A percentile compares a stretch with the other conserved stretches of the same genome.
Conservation (phyloP, 2,329 filamentous ascomycete genomes). For the Pyrenophora seminiperda region DNA sequence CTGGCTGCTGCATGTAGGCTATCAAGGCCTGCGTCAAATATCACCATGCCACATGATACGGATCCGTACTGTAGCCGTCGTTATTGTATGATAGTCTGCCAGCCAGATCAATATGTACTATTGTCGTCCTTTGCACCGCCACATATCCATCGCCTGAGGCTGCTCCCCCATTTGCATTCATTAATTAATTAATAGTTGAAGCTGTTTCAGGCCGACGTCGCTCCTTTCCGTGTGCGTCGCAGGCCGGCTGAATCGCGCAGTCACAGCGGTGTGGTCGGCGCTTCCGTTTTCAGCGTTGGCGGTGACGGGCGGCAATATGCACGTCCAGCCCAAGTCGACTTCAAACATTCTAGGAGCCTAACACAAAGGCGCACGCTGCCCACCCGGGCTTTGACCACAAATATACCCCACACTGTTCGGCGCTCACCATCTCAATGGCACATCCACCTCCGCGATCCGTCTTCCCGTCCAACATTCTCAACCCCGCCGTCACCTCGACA, state of each 20-base stretch:
- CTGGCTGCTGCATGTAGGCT: conserved; percentile 3
- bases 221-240: conserved; percentile 3
- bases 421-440: conserved; percentile 37
- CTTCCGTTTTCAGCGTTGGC: conserved; percentile 17
- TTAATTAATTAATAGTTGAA: neutral
- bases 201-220: neutral
- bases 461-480: conserved; percentile 27
- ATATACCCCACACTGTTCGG: conserved; percentile 14
- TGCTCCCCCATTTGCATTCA: neutral
- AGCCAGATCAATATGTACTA: too few relatives aligned
- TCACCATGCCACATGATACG: conserved; percentile 1
- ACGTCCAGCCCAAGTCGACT: conserved; percentile 20
- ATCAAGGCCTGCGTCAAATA: conserved; percentile 2
- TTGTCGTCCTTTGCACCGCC: neutral
- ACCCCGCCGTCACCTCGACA: conserved; percentile 39
- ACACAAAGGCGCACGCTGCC: conserved; percentile 27
- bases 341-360: conserved; percentile 28
- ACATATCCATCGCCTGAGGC: neutral
- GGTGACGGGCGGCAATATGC: conserved; percentile 16
- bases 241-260: conserved; percentile 16
- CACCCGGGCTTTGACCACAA: conserved; percentile 25
- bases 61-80: neutral
- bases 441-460: conserved; percentile 28
- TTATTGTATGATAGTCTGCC: neutral
- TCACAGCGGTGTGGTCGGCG: conserved; percentile 16